Evolutionary conservation across 768 basidiomycete genomes (phyloP), one percentile per base, ranked within the genome.

Genomic region (Boletus rufocinnamomeus): DNA sequence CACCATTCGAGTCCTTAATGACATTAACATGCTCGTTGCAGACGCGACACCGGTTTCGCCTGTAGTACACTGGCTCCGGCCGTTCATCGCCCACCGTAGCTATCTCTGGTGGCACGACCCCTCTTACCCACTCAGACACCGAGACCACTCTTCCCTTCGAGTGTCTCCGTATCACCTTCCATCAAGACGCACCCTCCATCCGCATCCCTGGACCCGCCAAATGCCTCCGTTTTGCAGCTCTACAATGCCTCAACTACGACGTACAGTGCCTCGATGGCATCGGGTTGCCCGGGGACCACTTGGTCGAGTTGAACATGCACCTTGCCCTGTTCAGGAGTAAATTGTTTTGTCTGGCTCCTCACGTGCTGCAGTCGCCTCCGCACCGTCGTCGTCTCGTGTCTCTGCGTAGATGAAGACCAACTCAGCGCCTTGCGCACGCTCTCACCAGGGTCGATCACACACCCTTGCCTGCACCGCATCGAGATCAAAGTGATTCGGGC

Each of bases 401-500:
- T 73, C 27, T 69, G 45, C 7, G 71, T 59, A 19, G 65, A 74
- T 46, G 49, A 61, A 7, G 41, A 52, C 14, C 57, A 64, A 25
- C 57, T 60, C n/a, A 41, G 11, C 4, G 43, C 28, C 4, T 30
- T 72, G 11, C 60, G 57, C 14, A 34, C 50, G 1, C 32, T 63
- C 6, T 7, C 60, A 0, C 52, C 27, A 2, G n/a, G 69, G 9
- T 61, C 57, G 2, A 50, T 74, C 49, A 54, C 40, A 0, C 66
- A 73, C 32, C 51, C 50, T 13, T 50, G 23, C 0, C 34, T 73
- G 14, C 66, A 52, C 30, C 67, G 66, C 46, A 52, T 73, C 44
- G 72, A 73, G n/a, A 61, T 74, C 49, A n/a, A 73, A 21, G 64
- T 73, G 37, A 62, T 69, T 27, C 64, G 65, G 14, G 66, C 64